Conservation (phyloP, 2,329 filamentous ascomycete genomes). For the Diaporthe citrichinensis region DNA sequence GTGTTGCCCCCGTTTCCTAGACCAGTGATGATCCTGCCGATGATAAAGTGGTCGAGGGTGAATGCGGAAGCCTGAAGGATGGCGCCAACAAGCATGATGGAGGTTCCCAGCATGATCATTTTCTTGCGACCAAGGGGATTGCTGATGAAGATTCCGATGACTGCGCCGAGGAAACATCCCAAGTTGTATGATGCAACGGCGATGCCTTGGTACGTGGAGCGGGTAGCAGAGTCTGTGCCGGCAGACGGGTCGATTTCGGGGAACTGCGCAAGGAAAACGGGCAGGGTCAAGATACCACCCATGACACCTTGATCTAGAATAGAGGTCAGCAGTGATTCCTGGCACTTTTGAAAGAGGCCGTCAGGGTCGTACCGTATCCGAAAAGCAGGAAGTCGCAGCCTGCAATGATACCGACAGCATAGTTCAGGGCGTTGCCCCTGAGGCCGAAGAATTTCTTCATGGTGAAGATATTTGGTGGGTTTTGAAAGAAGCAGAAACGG, state of each 20-base stretch:
- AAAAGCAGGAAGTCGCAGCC: slow-evolving; percentile 79
- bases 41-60: slow-evolving; percentile 58
- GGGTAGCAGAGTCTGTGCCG: slow-evolving; percentile 53
- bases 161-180: slow-evolving; percentile 50
- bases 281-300: slow-evolving; percentile 80
- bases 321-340: slow-evolving; percentile 44
- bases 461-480: not conserved
- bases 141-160: slow-evolving; percentile 52
- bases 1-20: slow-evolving; percentile 58
- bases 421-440: slow-evolving; percentile 74
- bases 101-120: slow-evolving; percentile 57
- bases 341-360: not conserved
- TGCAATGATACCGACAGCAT: slow-evolving; percentile 78
- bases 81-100: slow-evolving; percentile 60
- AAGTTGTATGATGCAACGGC: slow-evolving; percentile 53
- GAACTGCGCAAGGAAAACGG: slow-evolving; percentile 69
- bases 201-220: slow-evolving; percentile 65
- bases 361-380: slow-evolving; percentile 62
- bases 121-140: slow-evolving; percentile 58
- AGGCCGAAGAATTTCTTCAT: slow-evolving; percentile 72
- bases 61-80: slow-evolving; percentile 57
- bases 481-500: not conserved
- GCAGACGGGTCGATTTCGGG: slow-evolving; percentile 66
- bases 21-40: slow-evolving; percentile 60
- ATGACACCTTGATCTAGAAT: slow-evolving; percentile 81